These are phyloP conservation scores for Wickerhamomyces bisporus DNA, from an alignment of 805 yeast species.

Conservation along the genomic window DNA sequence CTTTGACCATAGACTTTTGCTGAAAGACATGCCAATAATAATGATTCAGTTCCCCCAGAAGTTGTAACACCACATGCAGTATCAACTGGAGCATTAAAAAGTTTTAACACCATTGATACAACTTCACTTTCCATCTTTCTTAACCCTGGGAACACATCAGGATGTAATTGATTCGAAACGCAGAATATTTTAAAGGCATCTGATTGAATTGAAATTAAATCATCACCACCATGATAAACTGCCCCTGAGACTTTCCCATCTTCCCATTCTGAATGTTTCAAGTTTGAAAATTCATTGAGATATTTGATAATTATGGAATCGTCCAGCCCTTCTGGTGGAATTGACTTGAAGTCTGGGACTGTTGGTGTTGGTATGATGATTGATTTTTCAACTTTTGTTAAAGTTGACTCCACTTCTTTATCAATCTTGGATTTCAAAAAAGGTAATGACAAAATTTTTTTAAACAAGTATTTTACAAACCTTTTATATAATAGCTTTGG, in stretches of 20 bases:
- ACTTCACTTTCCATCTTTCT: constrained; percentile 96
- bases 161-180: constrained; percentile 92
- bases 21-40: constrained; percentile 78
- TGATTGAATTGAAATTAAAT: constrained; percentile 67
- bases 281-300: constrained; percentile 41
- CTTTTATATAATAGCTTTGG: constrained; percentile 2
- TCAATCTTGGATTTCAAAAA: constrained; percentile 52
- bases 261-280: constrained; percentile 77
- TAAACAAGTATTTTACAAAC: constrained; percentile 24
- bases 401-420: constrained; percentile 46
- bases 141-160: constrained; percentile 94
- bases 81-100: constrained; percentile 75
- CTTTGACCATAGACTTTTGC: constrained; percentile 74
- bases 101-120: constrained; percentile 78
- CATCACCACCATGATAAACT: constrained; percentile 92
- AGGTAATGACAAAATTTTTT: constrained; percentile 41
- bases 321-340: constrained; percentile 61
- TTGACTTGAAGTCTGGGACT: constrained; percentile 36
- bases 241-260: constrained; percentile 90
- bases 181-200: constrained; percentile 70
- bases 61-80: constrained; percentile 73
- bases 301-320: constrained; percentile 42
- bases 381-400: constrained; percentile 46
- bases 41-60: constrained; percentile 94
- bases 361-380: constrained; percentile 50